These are phyloP conservation scores for Candida tibetensis DNA, from an alignment of 805 yeast species.

Conservation along the genomic window DNA sequence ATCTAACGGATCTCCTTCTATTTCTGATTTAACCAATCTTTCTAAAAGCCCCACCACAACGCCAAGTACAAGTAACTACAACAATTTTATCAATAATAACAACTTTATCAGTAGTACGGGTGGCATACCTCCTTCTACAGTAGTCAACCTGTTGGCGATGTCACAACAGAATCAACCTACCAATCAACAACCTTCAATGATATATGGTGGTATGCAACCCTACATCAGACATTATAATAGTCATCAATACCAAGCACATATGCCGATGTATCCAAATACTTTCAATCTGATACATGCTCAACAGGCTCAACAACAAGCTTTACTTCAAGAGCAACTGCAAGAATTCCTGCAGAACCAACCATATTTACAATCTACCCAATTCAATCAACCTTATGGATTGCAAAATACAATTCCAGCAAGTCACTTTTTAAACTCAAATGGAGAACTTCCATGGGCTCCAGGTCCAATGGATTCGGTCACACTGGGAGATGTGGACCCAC, in stretches of 20 bases:
- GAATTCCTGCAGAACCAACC: conserved; percentile 3
- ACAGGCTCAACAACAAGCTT: conserved; percentile 6
- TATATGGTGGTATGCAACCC: not conserved
- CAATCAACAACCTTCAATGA: not conserved
- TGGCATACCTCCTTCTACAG: conserved; percentile 1
- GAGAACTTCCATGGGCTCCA: conserved; percentile 1
- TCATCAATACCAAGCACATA: not conserved
- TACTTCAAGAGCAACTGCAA: conserved; percentile 4
- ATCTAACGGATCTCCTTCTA: not conserved
- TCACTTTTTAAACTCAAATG: conserved; percentile 8
- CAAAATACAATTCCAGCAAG: conserved; percentile 5
- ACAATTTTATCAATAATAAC: conserved; percentile 22
- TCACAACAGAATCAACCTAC: not conserved
- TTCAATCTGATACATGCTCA: conserved; percentile 4
- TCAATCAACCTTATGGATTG: conserved; percentile 5
- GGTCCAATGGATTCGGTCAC: too few relatives aligned
- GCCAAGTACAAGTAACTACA: conserved; percentile 12
- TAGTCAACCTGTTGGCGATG: not conserved
- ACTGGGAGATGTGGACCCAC: too few relatives aligned
- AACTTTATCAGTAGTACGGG: conserved; percentile 12
- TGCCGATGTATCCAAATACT: conserved; percentile 5
- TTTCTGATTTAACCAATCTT: not conserved
- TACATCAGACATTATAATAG: not conserved
- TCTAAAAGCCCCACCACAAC: not conserved
- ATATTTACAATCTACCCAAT: too few relatives aligned